phyloP scores from a whole-genome alignment of 257 asterid species.

The Knoxia roxburghii region DNA sequence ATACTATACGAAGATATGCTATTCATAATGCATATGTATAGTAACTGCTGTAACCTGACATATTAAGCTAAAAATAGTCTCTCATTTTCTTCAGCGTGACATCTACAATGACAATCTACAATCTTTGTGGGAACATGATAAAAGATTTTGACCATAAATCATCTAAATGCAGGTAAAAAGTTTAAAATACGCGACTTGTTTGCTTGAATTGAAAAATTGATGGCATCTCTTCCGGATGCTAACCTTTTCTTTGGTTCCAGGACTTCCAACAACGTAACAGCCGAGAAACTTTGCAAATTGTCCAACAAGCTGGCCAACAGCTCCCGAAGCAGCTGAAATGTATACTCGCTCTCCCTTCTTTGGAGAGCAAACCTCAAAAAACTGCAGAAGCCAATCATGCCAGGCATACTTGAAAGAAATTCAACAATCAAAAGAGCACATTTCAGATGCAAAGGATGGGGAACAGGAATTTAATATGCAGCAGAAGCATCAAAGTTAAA shows the following conservation, averaged over 20 bases:
- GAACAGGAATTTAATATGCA: not conserved
- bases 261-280: not conserved
- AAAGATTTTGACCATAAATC: too few relatives aligned
- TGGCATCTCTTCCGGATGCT: too few relatives aligned
- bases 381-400: slow-evolving; percentile 32
- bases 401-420: slow-evolving; percentile 19
- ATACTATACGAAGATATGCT: too few relatives aligned
- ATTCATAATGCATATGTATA: too few relatives aligned
- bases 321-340: slow-evolving; percentile 26
- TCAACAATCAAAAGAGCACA: not conserved
- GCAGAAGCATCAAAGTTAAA: not conserved
- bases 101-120: too few relatives aligned
- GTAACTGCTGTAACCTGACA: too few relatives aligned
- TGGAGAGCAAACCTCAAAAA: slow-evolving; percentile 31
- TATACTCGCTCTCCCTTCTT: slow-evolving; percentile 27
- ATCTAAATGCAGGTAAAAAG: too few relatives aligned
- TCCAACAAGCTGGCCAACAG: not conserved
- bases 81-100: too few relatives aligned
- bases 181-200: too few relatives aligned
- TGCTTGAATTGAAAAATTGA: too few relatives aligned
- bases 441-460: not conserved
- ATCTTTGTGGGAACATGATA: too few relatives aligned
- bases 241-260: not conserved
- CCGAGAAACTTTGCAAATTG: not conserved
- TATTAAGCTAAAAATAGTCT: too few relatives aligned